A percentile compares a stretch with the other conserved stretches of the same genome.
Evolutionary conservation across 352 stramenopile genomes (phyloP).

Genomic region (Phytophthora foliorum): DNA sequence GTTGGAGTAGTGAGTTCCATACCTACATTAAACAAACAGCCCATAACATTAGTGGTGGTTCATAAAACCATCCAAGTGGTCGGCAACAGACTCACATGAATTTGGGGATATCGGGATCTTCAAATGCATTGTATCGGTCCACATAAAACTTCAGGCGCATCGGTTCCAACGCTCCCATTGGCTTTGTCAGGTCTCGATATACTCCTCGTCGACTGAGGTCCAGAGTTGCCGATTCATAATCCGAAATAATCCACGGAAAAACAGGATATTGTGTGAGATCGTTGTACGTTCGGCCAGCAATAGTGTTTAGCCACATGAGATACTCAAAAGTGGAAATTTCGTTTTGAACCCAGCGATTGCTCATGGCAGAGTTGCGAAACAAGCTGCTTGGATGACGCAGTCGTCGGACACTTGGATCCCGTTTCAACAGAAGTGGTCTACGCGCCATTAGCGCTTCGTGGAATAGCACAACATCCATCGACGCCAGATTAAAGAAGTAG

Average conservation of each 20-base stretch:
- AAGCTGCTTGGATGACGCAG: slow-evolving; percentile 84
- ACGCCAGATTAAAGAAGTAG: slow-evolving; percentile 85
- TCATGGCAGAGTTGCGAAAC: slow-evolving; percentile 84
- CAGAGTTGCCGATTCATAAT: slow-evolving; percentile 85
- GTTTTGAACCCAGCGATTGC: slow-evolving; percentile 75
- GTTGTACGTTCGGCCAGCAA: slow-evolving; percentile 91
- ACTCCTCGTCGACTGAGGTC: slow-evolving; percentile 76
- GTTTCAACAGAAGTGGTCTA: slow-evolving; percentile 68
- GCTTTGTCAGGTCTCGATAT: slow-evolving; percentile 98
- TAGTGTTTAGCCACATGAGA: slow-evolving; percentile 93
- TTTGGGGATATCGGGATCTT: slow-evolving; percentile 89
- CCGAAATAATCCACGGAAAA: slow-evolving; percentile 92
- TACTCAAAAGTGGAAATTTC: slow-evolving; percentile 98
- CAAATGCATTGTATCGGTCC: slow-evolving; percentile 94
- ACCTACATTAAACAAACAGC: slow-evolving; percentile 56
- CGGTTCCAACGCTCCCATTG: slow-evolving; percentile 97
- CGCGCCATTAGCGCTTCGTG: slow-evolving; percentile 74
- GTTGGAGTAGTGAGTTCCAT: slow-evolving; percentile 92
- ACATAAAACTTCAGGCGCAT: slow-evolving; percentile 94
- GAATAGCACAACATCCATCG: slow-evolving; percentile 64
- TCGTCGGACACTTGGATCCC: slow-evolving; percentile 78
- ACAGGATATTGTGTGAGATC: slow-evolving; percentile 97
- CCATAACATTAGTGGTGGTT: slow-evolving; percentile 8
- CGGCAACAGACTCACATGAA: slow-evolving; percentile 71
- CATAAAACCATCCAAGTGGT: not conserved